Evolutionary conservation across 2,329 filamentous ascomycete genomes (phyloP).

Genomic region (Fusarium verticillioides): DNA sequence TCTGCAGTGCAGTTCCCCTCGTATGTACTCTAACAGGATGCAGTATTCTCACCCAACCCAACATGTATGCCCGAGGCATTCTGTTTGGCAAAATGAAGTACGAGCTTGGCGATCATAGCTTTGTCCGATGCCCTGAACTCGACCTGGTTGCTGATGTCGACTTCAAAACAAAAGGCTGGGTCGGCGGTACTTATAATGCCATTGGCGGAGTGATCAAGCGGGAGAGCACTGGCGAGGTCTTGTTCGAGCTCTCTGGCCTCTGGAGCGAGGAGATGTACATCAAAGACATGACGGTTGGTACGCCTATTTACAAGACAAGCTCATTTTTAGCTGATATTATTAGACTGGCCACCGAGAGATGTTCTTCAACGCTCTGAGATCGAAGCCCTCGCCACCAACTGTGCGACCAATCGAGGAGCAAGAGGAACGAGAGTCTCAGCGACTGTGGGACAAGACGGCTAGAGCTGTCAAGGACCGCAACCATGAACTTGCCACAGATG

Average conservation of each 20-base stretch:
- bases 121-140: conserved; percentile 89
- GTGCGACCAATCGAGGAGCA: conserved; percentile 87
- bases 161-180: conserved; percentile 99
- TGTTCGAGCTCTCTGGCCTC: conserved; percentile 91
- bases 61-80: conserved; percentile 98
- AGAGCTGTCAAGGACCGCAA: conserved; percentile 85
- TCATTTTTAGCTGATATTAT: background rate
- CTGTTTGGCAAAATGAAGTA: conserved; percentile 99
- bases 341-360: conserved; percentile 90
- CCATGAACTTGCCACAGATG: conserved; percentile 89
- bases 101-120: conserved; percentile 95
- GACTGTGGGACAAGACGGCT: conserved; percentile 84
- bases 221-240: conserved; percentile 82
- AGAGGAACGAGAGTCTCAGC: conserved; percentile 88
- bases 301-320: background rate
- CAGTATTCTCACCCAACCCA: conserved; percentile 93
- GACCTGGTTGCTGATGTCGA: conserved; percentile 91
- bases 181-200: conserved; percentile 94
- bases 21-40: conserved; percentile 9
- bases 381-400: conserved; percentile 79
- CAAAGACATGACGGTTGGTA: conserved; percentile 78
- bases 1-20: background rate
- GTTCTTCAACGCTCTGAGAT: conserved; percentile 85
- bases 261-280: conserved; percentile 97
- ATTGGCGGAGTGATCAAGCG: conserved; percentile 93